Percentiles rank a stretch among this genome's conserved stretches.
Evolutionary conservation across 768 basidiomycete genomes (phyloP).

Genomic region (Suillus bovinus): DNA sequence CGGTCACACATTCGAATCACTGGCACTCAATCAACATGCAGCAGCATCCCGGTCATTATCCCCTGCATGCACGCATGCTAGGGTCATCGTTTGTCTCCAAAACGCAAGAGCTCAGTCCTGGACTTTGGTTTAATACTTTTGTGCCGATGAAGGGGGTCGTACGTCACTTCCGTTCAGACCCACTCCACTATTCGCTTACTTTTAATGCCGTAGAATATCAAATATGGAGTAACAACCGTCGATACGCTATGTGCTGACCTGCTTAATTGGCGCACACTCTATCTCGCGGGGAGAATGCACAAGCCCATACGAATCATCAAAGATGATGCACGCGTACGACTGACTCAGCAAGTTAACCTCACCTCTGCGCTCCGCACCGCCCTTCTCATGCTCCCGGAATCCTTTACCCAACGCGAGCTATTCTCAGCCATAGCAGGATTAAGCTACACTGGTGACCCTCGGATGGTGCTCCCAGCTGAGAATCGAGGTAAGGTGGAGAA

Average conservation of each 20-base stretch:
- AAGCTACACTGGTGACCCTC: constrained; percentile 86
- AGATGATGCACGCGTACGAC: constrained; percentile 87
- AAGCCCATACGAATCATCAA: constrained; percentile 94
- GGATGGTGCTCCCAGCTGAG: constrained; percentile 94
- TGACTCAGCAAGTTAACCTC: constrained; percentile 93
- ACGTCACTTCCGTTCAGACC: constrained; percentile 35
- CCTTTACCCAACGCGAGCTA: constrained; percentile 79
- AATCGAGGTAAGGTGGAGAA: constrained; percentile 94
- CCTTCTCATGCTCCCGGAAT: constrained; percentile 79
- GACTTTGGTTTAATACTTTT: constrained; percentile 96
- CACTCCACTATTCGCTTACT: constrained; percentile 3
- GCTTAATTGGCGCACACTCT: constrained; percentile 90
- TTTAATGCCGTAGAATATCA: constrained; percentile 67
- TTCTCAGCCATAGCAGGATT: constrained; percentile 86
- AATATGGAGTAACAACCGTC: constrained; percentile 94
- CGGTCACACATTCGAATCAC: constrained; percentile 88
- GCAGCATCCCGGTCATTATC: constrained; percentile 90
- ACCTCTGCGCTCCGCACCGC: constrained; percentile 89
- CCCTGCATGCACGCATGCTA: constrained; percentile 79
- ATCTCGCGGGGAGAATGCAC: constrained; percentile 95
- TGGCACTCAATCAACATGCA: constrained; percentile 97
- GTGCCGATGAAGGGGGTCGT: constrained; percentile 84
- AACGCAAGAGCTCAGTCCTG: constrained; percentile 75
- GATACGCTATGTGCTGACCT: constrained; percentile 89
- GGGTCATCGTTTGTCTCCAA: constrained; percentile 82